Percentiles rank a stretch among this genome's conserved stretches.
These are phyloP conservation scores for Erythrophleum ivorense DNA, from an alignment of 331 rosid species.

Conservation along the genomic window DNA sequence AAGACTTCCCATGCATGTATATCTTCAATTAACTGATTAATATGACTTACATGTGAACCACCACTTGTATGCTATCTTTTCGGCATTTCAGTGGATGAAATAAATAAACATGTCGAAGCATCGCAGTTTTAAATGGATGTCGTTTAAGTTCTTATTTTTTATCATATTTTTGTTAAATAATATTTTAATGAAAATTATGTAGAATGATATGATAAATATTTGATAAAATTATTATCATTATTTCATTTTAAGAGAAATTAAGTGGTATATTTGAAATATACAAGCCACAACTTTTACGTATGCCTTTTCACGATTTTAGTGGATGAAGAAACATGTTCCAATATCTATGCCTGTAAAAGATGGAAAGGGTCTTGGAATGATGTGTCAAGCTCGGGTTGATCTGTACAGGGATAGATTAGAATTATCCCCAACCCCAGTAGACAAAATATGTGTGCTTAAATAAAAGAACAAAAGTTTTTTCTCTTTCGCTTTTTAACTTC, in stretches of 20 bases:
- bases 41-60: neutral
- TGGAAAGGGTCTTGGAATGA: neutral
- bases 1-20: slow-evolving; percentile 5
- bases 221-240: too few relatives aligned
- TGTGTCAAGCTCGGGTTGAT: slow-evolving; percentile 30
- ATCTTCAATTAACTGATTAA: too few relatives aligned
- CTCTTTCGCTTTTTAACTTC: too few relatives aligned
- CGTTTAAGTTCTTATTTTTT: too few relatives aligned
- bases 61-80: slow-evolving; percentile 8
- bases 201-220: too few relatives aligned
- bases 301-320: neutral
- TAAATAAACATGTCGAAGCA: neutral
- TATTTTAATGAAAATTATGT: too few relatives aligned
- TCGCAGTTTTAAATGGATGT: neutral
- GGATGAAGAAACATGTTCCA: neutral
- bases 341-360: neutral
- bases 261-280: neutral
- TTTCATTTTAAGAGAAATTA: neutral
- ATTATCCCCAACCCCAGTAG: neutral
- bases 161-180: too few relatives aligned
- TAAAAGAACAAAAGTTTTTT: too few relatives aligned
- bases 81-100: neutral
- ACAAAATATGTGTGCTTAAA: neutral
- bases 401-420: neutral
- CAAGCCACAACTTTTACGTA: neutral